Base-by-base conservation (phyloP, 192 early-diverging fungal species). In the Backusella liffmaniae region DNA sequence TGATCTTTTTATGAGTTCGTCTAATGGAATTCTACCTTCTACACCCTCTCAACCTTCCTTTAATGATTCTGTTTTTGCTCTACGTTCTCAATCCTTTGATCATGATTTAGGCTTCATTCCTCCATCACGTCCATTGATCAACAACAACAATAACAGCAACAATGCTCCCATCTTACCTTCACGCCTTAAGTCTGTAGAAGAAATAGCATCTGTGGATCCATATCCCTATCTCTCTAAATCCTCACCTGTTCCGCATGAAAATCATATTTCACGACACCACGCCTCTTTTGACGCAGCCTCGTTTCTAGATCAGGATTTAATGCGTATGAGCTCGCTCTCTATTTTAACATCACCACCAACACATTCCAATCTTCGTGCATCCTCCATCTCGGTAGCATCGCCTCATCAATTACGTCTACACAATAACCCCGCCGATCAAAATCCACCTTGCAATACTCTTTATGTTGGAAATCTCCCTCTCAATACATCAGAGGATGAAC, bases 371-470 rank as follows among this genome's bases (percentile, higher is more conserved):
- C 26, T 62, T 9, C 56, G 56, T 29, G 37, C 35, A 39, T 46
- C 70, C 10, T 49, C 44, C 13, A 44, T 26, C 10, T 41, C 41
- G 26, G 26, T 71, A 0, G 26, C 39, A 29, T 49, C 70, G 0
- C 44, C 70, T 13, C 10, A 9, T 8, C 37, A 84, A 75, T 82
- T 84, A 95, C 96, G 87, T 6, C 44, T 56, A 5, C 39, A 46
- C 70, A 75, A 36, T 82, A 94, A 89, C 62, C 86, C 86, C 30
- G 89, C 88, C 53, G 97, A 99, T 86, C 96, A 98, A 82, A 99
- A 99, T 80, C 97, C 96, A 59, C 97, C 97, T 5, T 99, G 97
- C 86, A 99, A 99, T 80, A 99, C 97, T 5, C 85, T 99, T 23
- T 99, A 99, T 81, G 97, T 99, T 34, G 97, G 97, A 29, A 99